Evolutionary conservation across 2,329 filamentous ascomycete genomes (phyloP).

Genomic region (Ciborinia camelliae): DNA sequence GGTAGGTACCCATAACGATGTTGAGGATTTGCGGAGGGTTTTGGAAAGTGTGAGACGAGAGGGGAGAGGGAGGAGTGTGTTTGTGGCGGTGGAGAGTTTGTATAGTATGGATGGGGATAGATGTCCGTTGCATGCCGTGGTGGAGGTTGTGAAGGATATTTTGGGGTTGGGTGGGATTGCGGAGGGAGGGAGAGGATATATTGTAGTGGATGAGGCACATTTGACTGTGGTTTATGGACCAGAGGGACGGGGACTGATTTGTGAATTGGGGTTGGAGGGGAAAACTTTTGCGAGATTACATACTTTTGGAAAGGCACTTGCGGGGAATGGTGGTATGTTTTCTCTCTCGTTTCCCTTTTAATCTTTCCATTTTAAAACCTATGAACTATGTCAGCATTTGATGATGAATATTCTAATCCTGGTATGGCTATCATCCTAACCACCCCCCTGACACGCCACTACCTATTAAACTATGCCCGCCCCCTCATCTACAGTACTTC

Average conservation of each 20-base stretch:
- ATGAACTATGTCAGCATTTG: background rate
- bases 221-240: conserved; percentile 49
- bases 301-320: conserved; percentile 53
- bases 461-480: conserved; percentile 35
- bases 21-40: conserved; percentile 37
- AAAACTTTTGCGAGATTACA: conserved; percentile 49
- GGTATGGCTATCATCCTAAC: conserved; percentile 39
- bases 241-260: conserved; percentile 48
- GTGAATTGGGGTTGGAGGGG: conserved; percentile 47
- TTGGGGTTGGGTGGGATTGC: conserved; percentile 22
- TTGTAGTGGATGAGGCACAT: conserved; percentile 57
- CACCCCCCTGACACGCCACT: conserved; percentile 24
- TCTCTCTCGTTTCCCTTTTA: conserved; percentile 26
- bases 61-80: conserved; percentile 36
- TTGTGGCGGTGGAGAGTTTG: conserved; percentile 44
- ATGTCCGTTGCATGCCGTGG: conserved; percentile 40
- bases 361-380: no score
- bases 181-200: conserved; percentile 42
- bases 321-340: conserved; percentile 37
- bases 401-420: conserved; percentile 26
- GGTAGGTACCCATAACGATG: conserved; percentile 61
- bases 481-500: conserved; percentile 44
- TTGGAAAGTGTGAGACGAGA: conserved; percentile 24
- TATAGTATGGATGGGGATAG: conserved; percentile 50
- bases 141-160: conserved; percentile 39